Evolutionary conservation across 23 red algal genomes (phyloP).

Genomic region (Gracilariopsis chorda): DNA sequence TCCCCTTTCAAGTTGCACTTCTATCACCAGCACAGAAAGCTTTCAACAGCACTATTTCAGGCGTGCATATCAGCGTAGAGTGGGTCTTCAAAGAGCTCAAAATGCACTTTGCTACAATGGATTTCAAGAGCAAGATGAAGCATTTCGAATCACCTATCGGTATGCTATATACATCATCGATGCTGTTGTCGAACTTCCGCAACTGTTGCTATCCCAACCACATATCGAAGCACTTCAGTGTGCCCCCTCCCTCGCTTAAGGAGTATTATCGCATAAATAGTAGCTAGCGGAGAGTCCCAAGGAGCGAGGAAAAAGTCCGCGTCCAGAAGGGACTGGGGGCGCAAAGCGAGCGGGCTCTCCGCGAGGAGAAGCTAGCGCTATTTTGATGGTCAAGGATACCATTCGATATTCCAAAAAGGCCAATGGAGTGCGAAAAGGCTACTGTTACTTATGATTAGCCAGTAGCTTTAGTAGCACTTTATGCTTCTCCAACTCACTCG

Average conservation of each 20-base stretch:
- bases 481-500: no score
- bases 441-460: no score
- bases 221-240: neutral
- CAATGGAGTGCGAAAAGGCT: no score
- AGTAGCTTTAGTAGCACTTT: no score
- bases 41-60: neutral
- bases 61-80: neutral
- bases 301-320: neutral
- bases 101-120: neutral
- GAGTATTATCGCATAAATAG: neutral
- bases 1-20: neutral
- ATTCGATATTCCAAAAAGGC: neutral
- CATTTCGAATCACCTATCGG: neutral
- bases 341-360: no score
- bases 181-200: constrained; percentile 1
- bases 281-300: neutral
- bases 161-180: neutral
- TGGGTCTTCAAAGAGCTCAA: constrained; percentile 23
- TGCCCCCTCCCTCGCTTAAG: neutral
- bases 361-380: no score
- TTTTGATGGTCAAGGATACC: neutral
- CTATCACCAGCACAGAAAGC: neutral
- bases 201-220: constrained; percentile 9
- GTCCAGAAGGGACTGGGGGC: no score
- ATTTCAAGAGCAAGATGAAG: neutral